Percentiles rank a stretch among this genome's conserved stretches.
These are phyloP conservation scores for Sphagnum fallax DNA, from an alignment of 228 moss, liverwort and hornwort genomes.

Conservation along the genomic window DNA sequence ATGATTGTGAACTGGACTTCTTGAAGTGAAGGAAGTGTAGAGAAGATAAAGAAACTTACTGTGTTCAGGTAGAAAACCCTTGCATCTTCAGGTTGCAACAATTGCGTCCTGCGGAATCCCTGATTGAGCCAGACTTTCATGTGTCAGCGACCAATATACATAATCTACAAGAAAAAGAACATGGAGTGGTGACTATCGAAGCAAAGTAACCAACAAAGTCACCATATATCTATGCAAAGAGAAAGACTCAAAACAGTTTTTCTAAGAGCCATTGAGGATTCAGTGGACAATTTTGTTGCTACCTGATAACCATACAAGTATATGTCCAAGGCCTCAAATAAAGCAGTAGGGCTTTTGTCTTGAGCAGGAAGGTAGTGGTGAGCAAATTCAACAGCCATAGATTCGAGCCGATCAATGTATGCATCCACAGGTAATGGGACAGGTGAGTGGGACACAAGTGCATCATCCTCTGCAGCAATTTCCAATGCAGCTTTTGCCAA, in stretches of 20 bases:
- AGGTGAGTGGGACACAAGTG: slow-evolving; percentile 86
- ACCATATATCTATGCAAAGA: not conserved
- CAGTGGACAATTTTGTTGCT: not conserved
- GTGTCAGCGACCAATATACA: not conserved
- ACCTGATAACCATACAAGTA: slow-evolving; percentile 90
- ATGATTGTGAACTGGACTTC: not conserved
- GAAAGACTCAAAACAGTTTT: not conserved
- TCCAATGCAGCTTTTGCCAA: slow-evolving; percentile 81
- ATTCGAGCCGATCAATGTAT: slow-evolving; percentile 77
- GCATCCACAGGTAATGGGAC: slow-evolving; percentile 92
- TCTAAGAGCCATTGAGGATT: not conserved
- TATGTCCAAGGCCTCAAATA: slow-evolving; percentile 71
- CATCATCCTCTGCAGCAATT: slow-evolving; percentile 95
- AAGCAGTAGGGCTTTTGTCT: slow-evolving; percentile 20
- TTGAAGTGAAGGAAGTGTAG: not conserved
- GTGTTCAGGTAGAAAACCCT: slow-evolving; percentile 83
- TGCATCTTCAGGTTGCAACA: slow-evolving; percentile 56
- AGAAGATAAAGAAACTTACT: slow-evolving; percentile 29
- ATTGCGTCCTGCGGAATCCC: slow-evolving; percentile 76
- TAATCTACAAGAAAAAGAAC: not conserved
- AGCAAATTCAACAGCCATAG: slow-evolving; percentile 86
- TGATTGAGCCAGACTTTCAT: slow-evolving; percentile 19
- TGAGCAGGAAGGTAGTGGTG: slow-evolving; percentile 72
- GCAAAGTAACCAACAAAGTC: not conserved
- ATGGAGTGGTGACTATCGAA: not conserved